Evolutionary conservation across 2,329 filamentous ascomycete species (phyloP), one percentile per base, ranked within the genome.

Genomic region (Kalmusia sp.): DNA sequence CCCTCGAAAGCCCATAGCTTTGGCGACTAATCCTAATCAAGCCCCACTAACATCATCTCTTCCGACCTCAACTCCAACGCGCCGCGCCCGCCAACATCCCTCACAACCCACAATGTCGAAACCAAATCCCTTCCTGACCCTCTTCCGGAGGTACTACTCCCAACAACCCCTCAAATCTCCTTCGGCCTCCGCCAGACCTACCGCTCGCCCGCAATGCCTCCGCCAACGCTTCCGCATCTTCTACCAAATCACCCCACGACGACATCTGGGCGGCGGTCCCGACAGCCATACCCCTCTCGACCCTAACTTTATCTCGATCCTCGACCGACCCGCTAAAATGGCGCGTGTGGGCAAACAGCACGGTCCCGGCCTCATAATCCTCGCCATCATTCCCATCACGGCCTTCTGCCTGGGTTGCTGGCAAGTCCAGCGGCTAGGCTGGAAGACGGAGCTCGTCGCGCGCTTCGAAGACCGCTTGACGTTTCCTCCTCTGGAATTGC

Each of bases 401-500:
- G 92, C 95, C 9, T 96, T 99, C 75, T 80, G 82, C 49, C 87
- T 99, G 14, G 95, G 95, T 25, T 91, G 91, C 59, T 99, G 95
- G 95, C 95, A 99, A 74, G 90, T 99, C 49, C 87, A 96, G 73
- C 89, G 95, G 9, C 84, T 99, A 1, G 86, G 88, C 53, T 96
- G 93, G 93, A 99, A 99, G 75, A 92, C 92, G 3, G 90, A 96
- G 39, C 82, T 99, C 11, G 87, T 99, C 56, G 92, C 93, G 54
- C 91, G 89, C 64, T 92, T 91, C 75, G 95, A 98, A 77, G 93
- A 99, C 79, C 90, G 93, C 4, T 84, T 99, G 30, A 84, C 96
- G 34, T 90, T 90, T 51, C 84, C 89, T 15, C 95, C 95, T 0
- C 80, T 99, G 0, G 93, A 93, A 0, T 80, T 99, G 0, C 95